Evolutionary conservation across 1,284 basidiomycete genomes (phyloP), one percentile per base, ranked within the genome.

Genomic region (Pseudozyma pruni): DNA sequence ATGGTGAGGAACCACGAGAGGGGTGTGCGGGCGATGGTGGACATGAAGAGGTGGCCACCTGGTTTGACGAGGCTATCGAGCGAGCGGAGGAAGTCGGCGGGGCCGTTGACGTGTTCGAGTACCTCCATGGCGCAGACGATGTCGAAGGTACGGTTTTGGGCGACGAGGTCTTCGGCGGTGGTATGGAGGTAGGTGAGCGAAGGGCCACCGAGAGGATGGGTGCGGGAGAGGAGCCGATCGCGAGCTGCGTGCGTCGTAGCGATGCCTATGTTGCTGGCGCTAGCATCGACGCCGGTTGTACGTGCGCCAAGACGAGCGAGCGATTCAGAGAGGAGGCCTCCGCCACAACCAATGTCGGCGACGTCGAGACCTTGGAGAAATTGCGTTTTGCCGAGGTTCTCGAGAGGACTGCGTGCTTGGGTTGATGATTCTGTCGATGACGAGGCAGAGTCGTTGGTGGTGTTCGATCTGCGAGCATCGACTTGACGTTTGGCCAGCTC

Each of bases 81-180:
- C 16, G 61, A 71, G 19, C 74, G 69, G 14, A 82, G 59, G 83
- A 99, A 99, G 8, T 87, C 87, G 11, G 88, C 86, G 0, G 96
- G 95, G 74, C 94, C 89, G 79, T 96, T 91, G 59, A 99, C 96
- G 80, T 99, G 96, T 84, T 99, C 96, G 39, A 99, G 81, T 16
- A 99, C 94, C 82, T 99, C 96, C 93, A 98, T 94, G 10, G 93
- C 91, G 81, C 93, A 96, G 14, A 99, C 94, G 8, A 95, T 86
- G 82, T 98, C 95, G 80, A 90, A 98, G 40, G 86, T 84, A 8
- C 71, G 81, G 9, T 88, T 87, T 20, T 86, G 77, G 4, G 55
- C 50, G 3, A 93, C 81, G 6, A 88, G 86, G 0, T 87, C 86
- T 81, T 98, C 95, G 0, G 91, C 93, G 0, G 91, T 86, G 0